Evolutionary conservation across 176 grass and related monocot species (phyloP).

Genomic region (Eragrostis curvula): DNA sequence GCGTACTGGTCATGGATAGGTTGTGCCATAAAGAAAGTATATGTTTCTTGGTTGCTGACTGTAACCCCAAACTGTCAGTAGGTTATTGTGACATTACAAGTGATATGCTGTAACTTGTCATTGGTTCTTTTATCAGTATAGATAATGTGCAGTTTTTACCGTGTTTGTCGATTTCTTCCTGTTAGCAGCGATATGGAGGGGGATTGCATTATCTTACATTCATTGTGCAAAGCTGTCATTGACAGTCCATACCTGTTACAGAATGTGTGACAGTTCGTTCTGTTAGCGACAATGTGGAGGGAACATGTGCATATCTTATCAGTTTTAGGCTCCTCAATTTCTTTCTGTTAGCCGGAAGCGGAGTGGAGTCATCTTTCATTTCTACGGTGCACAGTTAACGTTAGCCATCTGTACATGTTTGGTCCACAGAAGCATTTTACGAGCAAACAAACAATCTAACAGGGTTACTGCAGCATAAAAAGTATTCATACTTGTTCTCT

Average conservation of each 20-base stretch:
- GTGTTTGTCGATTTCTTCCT: not conserved
- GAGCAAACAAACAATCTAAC: not conserved
- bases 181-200: not conserved
- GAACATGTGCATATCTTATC: no score
- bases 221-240: not conserved
- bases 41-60: conserved; percentile 39
- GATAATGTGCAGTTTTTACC: conserved; percentile 44
- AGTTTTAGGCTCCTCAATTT: no score
- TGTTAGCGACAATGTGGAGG: no score
- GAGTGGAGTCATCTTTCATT: no score
- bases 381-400: not conserved
- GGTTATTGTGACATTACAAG: conserved; percentile 34
- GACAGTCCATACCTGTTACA: not conserved
- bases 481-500: not conserved
- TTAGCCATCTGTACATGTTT: not conserved
- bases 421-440: not conserved
- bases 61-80: conserved; percentile 31
- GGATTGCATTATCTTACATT: not conserved
- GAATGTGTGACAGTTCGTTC: not conserved
- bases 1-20: conserved; percentile 24
- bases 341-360: not conserved
- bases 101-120: conserved; percentile 14
- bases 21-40: conserved; percentile 1
- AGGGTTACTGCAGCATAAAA: not conserved
- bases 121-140: conserved; percentile 30